Conservation (phyloP, 202 grass and related monocot species). For the Thinopyrum obtusiflorum region DNA sequence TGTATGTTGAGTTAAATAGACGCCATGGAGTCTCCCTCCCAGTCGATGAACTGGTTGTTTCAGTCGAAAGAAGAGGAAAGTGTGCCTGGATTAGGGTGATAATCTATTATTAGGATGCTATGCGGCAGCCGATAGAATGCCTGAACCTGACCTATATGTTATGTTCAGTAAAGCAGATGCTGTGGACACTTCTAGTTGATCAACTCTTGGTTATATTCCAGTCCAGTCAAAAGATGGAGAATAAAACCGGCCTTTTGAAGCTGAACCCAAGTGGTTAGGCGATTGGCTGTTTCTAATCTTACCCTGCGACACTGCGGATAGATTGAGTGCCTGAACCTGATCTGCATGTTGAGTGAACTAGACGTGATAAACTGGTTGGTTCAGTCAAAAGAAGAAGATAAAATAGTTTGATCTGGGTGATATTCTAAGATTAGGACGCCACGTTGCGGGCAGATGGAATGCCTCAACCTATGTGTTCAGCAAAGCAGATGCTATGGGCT, state of each 20-base stretch:
- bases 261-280: neutral
- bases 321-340: neutral
- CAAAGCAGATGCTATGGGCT: neutral
- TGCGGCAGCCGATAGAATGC: neutral
- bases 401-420: neutral
- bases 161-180: neutral
- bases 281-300: neutral
- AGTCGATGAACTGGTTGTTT: neutral
- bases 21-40: neutral
- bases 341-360: neutral
- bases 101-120: slow-evolving; percentile 1
- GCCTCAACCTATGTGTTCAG: neutral
- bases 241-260: neutral
- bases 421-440: slow-evolving; percentile 1
- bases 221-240: neutral
- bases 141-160: neutral
- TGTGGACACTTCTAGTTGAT: neutral
- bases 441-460: neutral
- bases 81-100: neutral
- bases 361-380: neutral
- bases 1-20: neutral
- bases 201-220: neutral
- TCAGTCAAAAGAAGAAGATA: neutral
- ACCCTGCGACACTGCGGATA: neutral
- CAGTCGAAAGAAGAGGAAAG: neutral